These are phyloP conservation scores for Geotrichum aggregatum DNA, from an alignment of 1,139 yeast genomes.

Conservation along the genomic window DNA sequence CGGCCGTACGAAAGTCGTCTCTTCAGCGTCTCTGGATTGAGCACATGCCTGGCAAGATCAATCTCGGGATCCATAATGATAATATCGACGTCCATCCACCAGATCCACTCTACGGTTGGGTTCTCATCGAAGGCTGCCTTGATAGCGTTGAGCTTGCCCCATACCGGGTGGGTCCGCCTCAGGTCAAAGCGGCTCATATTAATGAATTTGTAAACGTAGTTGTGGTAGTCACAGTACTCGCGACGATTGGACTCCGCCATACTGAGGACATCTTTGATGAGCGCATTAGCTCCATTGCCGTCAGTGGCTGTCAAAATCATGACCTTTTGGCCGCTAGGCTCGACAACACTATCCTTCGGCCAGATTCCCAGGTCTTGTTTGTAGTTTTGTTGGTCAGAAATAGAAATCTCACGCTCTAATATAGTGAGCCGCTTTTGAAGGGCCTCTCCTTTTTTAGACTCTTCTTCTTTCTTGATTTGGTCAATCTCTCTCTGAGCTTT, in stretches of 20 bases:
- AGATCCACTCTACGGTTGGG: conserved; percentile 32
- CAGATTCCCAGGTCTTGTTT: conserved; percentile 8
- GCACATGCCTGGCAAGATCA: conserved; percentile 27
- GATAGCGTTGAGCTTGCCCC: conserved; percentile 30
- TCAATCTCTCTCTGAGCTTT: conserved; percentile 16
- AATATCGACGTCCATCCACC: conserved; percentile 32
- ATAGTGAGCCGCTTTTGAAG: conserved; percentile 11
- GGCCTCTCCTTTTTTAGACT: conserved; percentile 15
- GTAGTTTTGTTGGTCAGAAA: conserved; percentile 13
- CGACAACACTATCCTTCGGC: conserved; percentile 3
- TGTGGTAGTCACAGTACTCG: conserved; percentile 35
- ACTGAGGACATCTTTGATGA: conserved; percentile 27
- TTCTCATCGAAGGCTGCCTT: conserved; percentile 26
- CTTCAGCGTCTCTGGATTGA: conserved; percentile 27
- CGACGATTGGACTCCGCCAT: conserved; percentile 33
- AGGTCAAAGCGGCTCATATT: conserved; percentile 27
- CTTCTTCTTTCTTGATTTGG: conserved; percentile 15
- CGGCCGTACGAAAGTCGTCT: conserved; percentile 22
- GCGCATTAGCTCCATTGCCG: conserved; percentile 29
- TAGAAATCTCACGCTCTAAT: conserved; percentile 12
- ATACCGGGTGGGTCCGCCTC: conserved; percentile 23
- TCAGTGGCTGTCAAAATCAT: conserved; percentile 35
- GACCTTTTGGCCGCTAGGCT: conserved; percentile 28
- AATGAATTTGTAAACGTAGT: conserved; percentile 33
- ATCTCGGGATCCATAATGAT: conserved; percentile 28